Base-by-base conservation (phyloP, 1,139 yeast genomes). In the Candida tropicalis region DNA sequence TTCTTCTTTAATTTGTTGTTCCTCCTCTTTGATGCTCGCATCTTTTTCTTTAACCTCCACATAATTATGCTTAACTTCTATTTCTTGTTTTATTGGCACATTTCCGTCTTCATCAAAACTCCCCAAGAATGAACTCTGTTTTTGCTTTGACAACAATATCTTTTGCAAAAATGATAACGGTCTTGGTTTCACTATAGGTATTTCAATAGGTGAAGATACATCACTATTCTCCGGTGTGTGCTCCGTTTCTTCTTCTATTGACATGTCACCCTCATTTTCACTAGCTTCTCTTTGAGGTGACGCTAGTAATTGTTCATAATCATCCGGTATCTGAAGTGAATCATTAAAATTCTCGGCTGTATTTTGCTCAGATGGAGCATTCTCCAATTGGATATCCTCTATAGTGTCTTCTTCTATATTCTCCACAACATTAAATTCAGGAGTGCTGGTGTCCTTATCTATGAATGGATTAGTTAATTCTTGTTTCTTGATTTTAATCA, bases 151-250 rank as follows among this genome's bases (percentile, higher is more conserved):
- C 16, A 40, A 33, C 16, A 50, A 33, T 11, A 50, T 48, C 24
- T 50, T 50, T 38, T 69, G 73, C 28, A 69, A 55, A 44, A 68
- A 69, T 0, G 75, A 54, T 33, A 54, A 39, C 16, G 52, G 46
- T 41, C 33, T 48, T 12, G 44, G 47, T 27, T 39, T 28, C 11
- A 22, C 22, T 9, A 6, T 12, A 8, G 33, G 26, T 2, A 4
- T 11, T 16, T 20, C 17, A 3, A 12, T 10, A n/a, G 16, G 16
- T 37, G 17, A 29, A 3, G 18, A 28, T 11, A 20, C 22, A 18
- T 26, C 13, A 22, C 18, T 18, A 13, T 4, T 35, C n/a, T 25
- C 17, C 4, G 23, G 16, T 6, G 22, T n/a, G n/a, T n/a, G n/a
- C n/a, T n/a, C n/a, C n/a, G n/a, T 25, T 6, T 26, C 32, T 2